phyloP scores from a whole-genome alignment of 768 basidiomycete species.

The Cytidiella melzeri region DNA sequence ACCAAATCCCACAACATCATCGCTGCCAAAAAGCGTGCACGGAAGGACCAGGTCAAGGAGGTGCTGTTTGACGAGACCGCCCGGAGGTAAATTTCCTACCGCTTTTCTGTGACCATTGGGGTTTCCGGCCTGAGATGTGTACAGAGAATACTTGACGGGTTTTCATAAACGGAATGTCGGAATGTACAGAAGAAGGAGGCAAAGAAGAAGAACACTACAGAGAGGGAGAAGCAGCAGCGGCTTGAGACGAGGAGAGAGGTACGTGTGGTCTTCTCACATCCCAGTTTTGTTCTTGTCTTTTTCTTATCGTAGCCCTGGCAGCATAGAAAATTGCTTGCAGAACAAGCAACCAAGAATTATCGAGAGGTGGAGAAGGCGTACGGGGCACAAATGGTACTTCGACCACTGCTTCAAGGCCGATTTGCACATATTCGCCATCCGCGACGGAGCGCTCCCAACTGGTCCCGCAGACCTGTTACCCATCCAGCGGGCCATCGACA shows the following conservation, averaged over 20 bases:
- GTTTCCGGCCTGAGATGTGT: too few species aligned
- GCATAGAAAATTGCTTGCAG: conserved; percentile 74
- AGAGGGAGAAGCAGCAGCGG: conserved; percentile 72
- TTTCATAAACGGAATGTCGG: conserved; percentile 92
- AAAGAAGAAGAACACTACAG: conserved; percentile 62
- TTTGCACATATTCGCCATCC: too few species aligned
- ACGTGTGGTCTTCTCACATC: conserved; percentile 24
- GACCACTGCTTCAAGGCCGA: too few species aligned
- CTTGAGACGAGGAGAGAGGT: conserved; percentile 78
- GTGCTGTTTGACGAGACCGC: conserved; percentile 85
- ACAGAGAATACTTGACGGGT: conserved; percentile 85
- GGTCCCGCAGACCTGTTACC: too few species aligned
- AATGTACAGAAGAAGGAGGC: conserved; percentile 81
- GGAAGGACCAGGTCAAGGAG: conserved; percentile 65
- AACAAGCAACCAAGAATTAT: conserved; percentile 77
- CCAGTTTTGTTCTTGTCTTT: too few species aligned
- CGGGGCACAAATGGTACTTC: conserved; percentile 32
- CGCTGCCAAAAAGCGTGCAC: conserved; percentile 63
- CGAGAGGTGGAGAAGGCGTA: conserved; percentile 72
- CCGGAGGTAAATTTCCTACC: conserved; percentile 64
- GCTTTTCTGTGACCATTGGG: too few species aligned
- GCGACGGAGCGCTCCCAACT: too few species aligned
- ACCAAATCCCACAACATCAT: conserved; percentile 58
- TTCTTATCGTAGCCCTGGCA: too few species aligned
- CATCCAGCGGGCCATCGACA: too few species aligned